Evolutionary conservation across 2,329 filamentous ascomycete species (phyloP).

Genomic region (Ceratocystis huliohia): DNA sequence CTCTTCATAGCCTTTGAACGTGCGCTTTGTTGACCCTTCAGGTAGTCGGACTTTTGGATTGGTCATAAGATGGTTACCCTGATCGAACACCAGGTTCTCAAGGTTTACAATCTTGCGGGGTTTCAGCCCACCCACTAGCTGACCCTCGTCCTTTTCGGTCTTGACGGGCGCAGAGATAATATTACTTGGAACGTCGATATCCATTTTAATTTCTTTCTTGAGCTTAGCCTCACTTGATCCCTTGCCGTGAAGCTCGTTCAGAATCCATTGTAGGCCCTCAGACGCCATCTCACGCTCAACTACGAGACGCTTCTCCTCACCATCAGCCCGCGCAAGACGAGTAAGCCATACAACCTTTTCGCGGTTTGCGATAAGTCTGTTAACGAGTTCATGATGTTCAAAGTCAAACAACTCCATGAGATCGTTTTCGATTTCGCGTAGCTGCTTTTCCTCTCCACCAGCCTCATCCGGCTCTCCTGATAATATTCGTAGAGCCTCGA

Average conservation of each 20-base stretch:
- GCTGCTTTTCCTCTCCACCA: slow-evolving; percentile 67
- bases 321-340: slow-evolving; percentile 67
- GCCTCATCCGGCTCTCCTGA: slow-evolving; percentile 57
- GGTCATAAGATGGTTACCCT: slow-evolving; percentile 99
- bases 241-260: slow-evolving; percentile 77
- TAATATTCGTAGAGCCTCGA: slow-evolving; percentile 68
- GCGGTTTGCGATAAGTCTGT: slow-evolving; percentile 79
- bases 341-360: slow-evolving; percentile 96
- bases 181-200: slow-evolving; percentile 60
- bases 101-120: slow-evolving; percentile 82
- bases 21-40: slow-evolving; percentile 85
- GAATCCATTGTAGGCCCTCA: slow-evolving; percentile 70
- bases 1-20: slow-evolving; percentile 96
- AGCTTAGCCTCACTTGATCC: slow-evolving; percentile 46
- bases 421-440: slow-evolving; percentile 94
- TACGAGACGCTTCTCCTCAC: slow-evolving; percentile 59
- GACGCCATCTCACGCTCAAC: slow-evolving; percentile 87
- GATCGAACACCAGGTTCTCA: slow-evolving; percentile 91
- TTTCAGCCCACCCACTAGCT: slow-evolving; percentile 68
- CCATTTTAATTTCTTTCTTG: slow-evolving; percentile 83
- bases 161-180: slow-evolving; percentile 37
- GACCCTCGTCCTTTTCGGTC: slow-evolving; percentile 49
- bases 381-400: slow-evolving; percentile 84
- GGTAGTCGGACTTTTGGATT: slow-evolving; percentile 90
- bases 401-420: slow-evolving; percentile 98